A percentile compares a stretch with the other conserved stretches of the same genome.
phyloP scores from a whole-genome alignment of 441 rosid species.

The Pelargonium australe region DNA sequence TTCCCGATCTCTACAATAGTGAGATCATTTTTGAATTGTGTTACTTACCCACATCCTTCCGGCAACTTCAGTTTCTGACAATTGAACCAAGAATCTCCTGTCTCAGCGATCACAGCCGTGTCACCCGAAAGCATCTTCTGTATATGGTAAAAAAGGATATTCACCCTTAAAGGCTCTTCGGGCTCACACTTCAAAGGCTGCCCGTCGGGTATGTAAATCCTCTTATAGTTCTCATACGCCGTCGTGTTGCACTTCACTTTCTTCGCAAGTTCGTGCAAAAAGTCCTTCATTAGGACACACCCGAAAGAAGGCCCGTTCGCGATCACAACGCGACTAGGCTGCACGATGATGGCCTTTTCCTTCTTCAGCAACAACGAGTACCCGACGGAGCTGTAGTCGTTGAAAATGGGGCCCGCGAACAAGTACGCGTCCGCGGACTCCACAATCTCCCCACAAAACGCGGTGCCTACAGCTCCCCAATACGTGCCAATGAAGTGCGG shows the following conservation, averaged over 20 bases:
- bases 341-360: slow-evolving; percentile 73
- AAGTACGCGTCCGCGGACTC: slow-evolving; percentile 87
- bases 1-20: too few relatives aligned
- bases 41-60: slow-evolving; percentile 60
- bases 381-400: slow-evolving; percentile 85
- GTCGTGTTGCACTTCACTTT: slow-evolving; percentile 49
- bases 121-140: slow-evolving; percentile 67
- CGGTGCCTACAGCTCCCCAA: slow-evolving; percentile 84
- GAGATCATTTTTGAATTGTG: too few relatives aligned
- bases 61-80: slow-evolving; percentile 90
- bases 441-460: slow-evolving; percentile 78
- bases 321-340: slow-evolving; percentile 69
- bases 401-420: slow-evolving; percentile 85
- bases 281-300: slow-evolving; percentile 81
- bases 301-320: slow-evolving; percentile 84
- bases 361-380: slow-evolving; percentile 85
- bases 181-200: slow-evolving; percentile 49
- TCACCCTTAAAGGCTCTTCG: slow-evolving; percentile 57
- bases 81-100: slow-evolving; percentile 94
- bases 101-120: slow-evolving; percentile 81
- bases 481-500: slow-evolving; percentile 43
- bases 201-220: slow-evolving; percentile 75
- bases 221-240: slow-evolving; percentile 65
- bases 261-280: slow-evolving; percentile 49
- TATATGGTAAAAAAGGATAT: slow-evolving; percentile 66